Evolutionary conservation across 495 filamentous ascomycete genomes (phyloP), one percentile per base, ranked within the genome.

Genomic region (Penicillium flavigenum): DNA sequence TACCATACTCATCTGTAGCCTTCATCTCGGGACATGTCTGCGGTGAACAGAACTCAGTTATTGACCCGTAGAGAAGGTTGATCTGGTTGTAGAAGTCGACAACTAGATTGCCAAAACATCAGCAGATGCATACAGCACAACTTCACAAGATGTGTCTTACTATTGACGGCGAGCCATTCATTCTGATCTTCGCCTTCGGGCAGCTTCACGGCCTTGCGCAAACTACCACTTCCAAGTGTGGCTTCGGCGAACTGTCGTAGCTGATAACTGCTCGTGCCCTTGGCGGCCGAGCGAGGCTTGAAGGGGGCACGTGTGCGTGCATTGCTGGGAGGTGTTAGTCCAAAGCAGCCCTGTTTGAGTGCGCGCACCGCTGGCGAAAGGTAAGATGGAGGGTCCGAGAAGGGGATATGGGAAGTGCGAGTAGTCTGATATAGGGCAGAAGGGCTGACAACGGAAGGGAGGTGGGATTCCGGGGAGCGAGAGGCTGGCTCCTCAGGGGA

Each of bases 11-110:
- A 76, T 98, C 94, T 9, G 94, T 98, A 26, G 94, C 94, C 76
- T 98, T 98, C 94, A 98, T 98, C 77, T 98, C 94, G 3, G 93
- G 94, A 70, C 94, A 98, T 51, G 91, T 90, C 63, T 90, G 88
- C 26, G 94, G 94, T 24, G 94, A 98, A 78, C 94, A 98, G 76
- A 98, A 98, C 66, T 98, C 94, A 52, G 94, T 98, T 69, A 98
- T 97, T 54, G 94, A 92, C 57, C 94, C 94, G 72, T 98, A 98
- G 52, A 98, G 88, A 26, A 98, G 86, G 76, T 98, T 98, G 72
- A 98, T 94, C 72, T 98, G 94, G 76, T 98, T 98, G 84, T 98
- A 98, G 76, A 98, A 98, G 72, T 98, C 94, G 76, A 98, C 94
- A 68, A 98, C 93, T 96, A 63, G 44, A 46, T 41, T 31, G 32